These are phyloP conservation scores for Mycoemilia scoparia DNA, from an alignment of 192 early-diverging fungal species.

Conservation along the genomic window DNA sequence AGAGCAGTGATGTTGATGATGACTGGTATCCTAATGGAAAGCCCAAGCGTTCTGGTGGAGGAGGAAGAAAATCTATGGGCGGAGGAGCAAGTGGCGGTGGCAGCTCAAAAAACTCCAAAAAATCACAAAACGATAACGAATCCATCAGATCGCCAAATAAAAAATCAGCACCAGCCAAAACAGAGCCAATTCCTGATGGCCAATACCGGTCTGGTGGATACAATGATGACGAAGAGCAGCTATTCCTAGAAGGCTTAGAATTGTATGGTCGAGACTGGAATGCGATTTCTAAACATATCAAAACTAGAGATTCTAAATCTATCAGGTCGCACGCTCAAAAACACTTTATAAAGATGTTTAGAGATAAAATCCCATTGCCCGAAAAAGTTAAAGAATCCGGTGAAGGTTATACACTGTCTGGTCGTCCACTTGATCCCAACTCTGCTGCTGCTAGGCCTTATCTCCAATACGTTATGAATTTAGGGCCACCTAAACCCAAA, in stretches of 20 bases:
- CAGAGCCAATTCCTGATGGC: conserved; percentile 21
- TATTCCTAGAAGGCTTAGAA: conserved; percentile 61
- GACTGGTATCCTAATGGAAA: conserved; percentile 25
- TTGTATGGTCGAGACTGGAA: conserved; percentile 69
- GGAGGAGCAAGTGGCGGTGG: conserved; percentile 10
- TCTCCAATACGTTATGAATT: conserved; percentile 32
- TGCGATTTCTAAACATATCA: conserved; percentile 52
- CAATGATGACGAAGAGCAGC: conserved; percentile 50
- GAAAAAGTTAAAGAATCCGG: conserved; percentile 53
- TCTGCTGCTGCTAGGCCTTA: conserved; percentile 73
- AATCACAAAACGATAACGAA: conserved; percentile 1
- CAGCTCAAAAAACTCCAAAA: conserved; percentile 1
- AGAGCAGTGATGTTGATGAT: conserved; percentile 22
- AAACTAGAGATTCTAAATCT: conserved; percentile 62
- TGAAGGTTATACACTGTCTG: conserved; percentile 63
- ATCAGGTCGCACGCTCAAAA: conserved; percentile 84
- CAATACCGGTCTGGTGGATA: conserved; percentile 50
- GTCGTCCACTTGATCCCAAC: conserved; percentile 74
- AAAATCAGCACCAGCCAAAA: conserved; percentile 4
- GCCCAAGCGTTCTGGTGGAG: background rate
- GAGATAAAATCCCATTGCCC: conserved; percentile 67
- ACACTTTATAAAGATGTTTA: conserved; percentile 77
- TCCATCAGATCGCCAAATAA: conserved; percentile 4
- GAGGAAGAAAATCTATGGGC: conserved; percentile 1
- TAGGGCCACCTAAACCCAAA: conserved; percentile 11